Evolutionary conservation across 2,329 filamentous ascomycete species (phyloP), one percentile per base, ranked within the genome.

Genomic region (Trichoderma atroviride): DNA sequence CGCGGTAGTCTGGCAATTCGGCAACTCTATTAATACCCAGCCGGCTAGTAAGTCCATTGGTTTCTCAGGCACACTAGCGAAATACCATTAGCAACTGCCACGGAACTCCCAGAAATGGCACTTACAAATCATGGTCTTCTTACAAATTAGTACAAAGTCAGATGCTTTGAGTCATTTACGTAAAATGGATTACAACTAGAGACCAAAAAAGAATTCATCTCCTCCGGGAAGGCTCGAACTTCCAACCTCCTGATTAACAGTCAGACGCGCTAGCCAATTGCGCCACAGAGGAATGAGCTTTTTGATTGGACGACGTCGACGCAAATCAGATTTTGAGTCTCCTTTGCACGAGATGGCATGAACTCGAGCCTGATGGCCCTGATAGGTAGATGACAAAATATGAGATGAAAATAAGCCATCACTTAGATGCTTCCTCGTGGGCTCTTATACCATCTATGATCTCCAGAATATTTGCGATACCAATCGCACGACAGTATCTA

Each of bases 181-280:
- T 61, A n/a, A 27, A 33, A 50, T 10, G 10, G 43, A 27, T 19
- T 4, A n/a, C 29, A 47, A 56, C 10, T 31, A 24, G 1, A 3
- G 33, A 7, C 50, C 24, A 59, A 67, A 66, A 59, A n/a, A 6
- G 27, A 52, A 43, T 10, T 7, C 43, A 22, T 47, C 69, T 70
- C 69, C 69, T 69, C 65, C 69, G 62, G 69, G 69, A 70, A 70
- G 69, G 69, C 69, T 70, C 69, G 69, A 70, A 70, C 69, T 70
- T 70, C 69, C 69, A 70, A 70, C 69, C 69, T 70, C 69, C 69
- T 70, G 69, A 70, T 70, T 86, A 86, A 86, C 84, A 86, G 84
- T 86, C 84, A 83, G 81, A 86, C 85, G 84, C 84, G 84, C 84
- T 86, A 86, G 83, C 84, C 85, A 86, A 84, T 76, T 82, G 80